These are phyloP conservation scores for Cyberlindnera petersonii DNA, from an alignment of 805 yeast species.

Conservation along the genomic window DNA sequence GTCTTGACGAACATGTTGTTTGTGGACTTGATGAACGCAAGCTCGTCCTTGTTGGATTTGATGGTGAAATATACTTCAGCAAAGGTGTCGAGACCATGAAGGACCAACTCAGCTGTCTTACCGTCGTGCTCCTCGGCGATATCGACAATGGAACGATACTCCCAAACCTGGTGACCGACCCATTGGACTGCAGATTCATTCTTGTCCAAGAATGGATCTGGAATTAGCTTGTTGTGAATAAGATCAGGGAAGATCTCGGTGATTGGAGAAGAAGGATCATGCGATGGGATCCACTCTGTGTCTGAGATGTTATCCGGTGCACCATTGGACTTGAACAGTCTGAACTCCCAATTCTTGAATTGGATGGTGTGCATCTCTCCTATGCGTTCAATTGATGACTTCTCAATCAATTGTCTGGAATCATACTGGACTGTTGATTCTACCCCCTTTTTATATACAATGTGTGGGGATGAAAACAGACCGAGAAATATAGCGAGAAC, in stretches of 20 bases:
- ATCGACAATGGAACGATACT: constrained; percentile 32
- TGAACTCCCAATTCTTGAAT: constrained; percentile 15
- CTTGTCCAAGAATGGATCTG: constrained; percentile 42
- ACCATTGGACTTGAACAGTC: constrained; percentile 2
- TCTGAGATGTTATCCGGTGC: constrained; percentile 1
- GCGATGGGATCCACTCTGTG: constrained; percentile 14
- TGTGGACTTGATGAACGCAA: constrained; percentile 32
- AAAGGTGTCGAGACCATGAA: constrained; percentile 24
- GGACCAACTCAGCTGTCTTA: constrained; percentile 21
- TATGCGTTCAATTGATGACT: background rate
- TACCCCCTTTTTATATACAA: too few species aligned
- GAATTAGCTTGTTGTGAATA: constrained; percentile 34
- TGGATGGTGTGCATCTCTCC: constrained; percentile 1
- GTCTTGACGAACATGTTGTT: constrained; percentile 43
- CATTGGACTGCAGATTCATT: constrained; percentile 46
- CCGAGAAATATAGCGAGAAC: too few species aligned
- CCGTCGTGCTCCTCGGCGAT: constrained; percentile 29
- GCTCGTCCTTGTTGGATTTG: too few species aligned
- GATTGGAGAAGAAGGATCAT: constrained; percentile 8
- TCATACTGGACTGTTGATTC: too few species aligned
- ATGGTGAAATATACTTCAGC: constrained; percentile 34
- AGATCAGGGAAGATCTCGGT: constrained; percentile 43
- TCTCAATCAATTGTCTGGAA: too few species aligned
- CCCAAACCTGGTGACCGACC: constrained; percentile 50
- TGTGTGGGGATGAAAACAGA: too few species aligned